These are phyloP conservation scores for Cladosporium velox DNA, from an alignment of 2,329 filamentous ascomycete species.

Conservation along the genomic window DNA sequence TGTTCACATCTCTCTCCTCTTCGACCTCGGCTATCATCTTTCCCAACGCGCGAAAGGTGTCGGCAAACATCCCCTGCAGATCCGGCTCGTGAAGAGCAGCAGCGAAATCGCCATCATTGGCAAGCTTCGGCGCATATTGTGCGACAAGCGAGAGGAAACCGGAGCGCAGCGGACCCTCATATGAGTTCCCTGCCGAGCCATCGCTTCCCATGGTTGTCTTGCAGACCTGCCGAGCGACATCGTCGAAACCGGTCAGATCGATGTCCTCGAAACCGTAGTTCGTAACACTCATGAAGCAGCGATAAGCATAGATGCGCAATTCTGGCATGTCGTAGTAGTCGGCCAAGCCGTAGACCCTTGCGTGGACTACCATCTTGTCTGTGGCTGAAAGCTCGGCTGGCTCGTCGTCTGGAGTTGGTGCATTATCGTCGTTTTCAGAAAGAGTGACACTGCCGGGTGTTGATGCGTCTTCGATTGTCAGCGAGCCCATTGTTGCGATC, in stretches of 20 bases:
- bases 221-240: conserved; percentile 23
- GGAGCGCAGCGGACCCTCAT: background rate
- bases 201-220: background rate
- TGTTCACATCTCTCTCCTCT: background rate
- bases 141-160: conserved; percentile 28
- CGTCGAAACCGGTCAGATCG: conserved; percentile 20
- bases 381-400: background rate
- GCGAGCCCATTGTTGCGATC: background rate
- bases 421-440: background rate
- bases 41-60: background rate
- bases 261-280: background rate
- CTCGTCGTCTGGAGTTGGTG: background rate
- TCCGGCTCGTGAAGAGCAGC: background rate
- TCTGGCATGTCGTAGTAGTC: conserved; percentile 26
- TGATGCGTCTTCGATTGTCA: background rate
- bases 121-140: conserved; percentile 28
- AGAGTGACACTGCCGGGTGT: background rate
- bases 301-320: conserved; percentile 19
- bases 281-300: conserved; percentile 12
- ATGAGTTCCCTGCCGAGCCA: background rate
- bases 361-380: conserved; percentile 22
- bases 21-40: background rate
- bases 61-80: conserved; percentile 2
- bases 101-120: conserved; percentile 11
- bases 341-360: conserved; percentile 23